These are phyloP conservation scores for Lichtheimia corymbifera DNA, from an alignment of 371 early-diverging fungal species.

Conservation along the genomic window DNA sequence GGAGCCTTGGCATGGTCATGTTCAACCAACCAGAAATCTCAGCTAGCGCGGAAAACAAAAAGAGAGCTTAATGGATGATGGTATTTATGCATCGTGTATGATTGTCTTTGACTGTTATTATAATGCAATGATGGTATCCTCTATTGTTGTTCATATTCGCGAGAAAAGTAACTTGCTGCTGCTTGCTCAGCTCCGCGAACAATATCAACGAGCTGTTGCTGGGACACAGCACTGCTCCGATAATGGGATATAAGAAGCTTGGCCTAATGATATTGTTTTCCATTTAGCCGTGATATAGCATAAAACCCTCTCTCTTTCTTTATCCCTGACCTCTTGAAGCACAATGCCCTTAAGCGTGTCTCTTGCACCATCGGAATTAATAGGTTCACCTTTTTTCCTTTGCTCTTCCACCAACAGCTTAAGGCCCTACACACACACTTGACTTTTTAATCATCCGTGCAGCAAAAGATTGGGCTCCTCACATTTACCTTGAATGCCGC, in stretches of 20 bases:
- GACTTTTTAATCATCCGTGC: not conserved
- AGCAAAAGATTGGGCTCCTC: not conserved
- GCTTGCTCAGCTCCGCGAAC: conserved; percentile 12
- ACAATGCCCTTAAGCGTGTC: conserved; percentile 9
- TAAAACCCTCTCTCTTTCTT: not conserved
- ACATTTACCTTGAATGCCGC: conserved; percentile 53
- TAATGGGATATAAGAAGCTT: not conserved
- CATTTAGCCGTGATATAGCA: conserved; percentile 6
- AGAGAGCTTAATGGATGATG: no score
- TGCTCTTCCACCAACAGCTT: conserved; percentile 27
- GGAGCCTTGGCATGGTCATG: no score
- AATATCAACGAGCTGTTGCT: not conserved
- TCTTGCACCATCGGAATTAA: conserved; percentile 26
- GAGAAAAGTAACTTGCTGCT: conserved; percentile 16
- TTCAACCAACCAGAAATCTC: no score
- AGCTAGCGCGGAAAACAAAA: no score
- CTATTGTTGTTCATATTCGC: conserved; percentile 15
- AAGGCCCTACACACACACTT: conserved; percentile 18
- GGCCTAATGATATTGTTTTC: not conserved
- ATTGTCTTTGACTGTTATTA: no score
- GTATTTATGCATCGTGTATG: no score
- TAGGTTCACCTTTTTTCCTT: conserved; percentile 18
- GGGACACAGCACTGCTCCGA: not conserved
- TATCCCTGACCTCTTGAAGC: conserved; percentile 1
- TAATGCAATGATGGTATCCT: no score